Base-by-base conservation (phyloP, 2,329 filamentous ascomycete genomes). In the Hysterium pulicare region DNA sequence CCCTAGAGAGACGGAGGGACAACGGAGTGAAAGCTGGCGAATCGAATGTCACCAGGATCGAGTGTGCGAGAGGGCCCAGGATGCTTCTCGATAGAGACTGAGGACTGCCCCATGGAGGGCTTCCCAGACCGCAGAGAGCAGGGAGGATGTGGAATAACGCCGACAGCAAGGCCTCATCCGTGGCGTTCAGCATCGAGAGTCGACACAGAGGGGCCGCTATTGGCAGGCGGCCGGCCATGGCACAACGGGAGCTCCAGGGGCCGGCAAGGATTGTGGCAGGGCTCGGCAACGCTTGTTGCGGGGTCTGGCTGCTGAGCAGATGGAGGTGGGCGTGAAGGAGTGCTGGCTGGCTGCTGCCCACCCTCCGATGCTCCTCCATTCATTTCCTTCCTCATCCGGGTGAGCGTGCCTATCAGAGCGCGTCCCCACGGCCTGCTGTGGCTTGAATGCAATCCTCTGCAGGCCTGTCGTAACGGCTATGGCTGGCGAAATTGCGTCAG, bases 281-380 rank as follows among this genome's bases (percentile, higher is more conserved):
- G 61, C 61, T 68, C 64, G 62, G 64, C 64, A 67, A 67, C 64
- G 64, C 62, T 66, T 66, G 60, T 66, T 68, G 65, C 63, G 65
- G 65, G 65, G 64, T 66, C 55, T 62, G 44, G 54, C 41, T 48
- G 46, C 46, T 50, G 38, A 38, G 40, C 31, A 33, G 37, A 28
- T 40, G 41, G 48, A 49, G 48, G 48, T 56, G 54, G 54, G 49
- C 50, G 50, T 40, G 48, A 50, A 53, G 45, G 51, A 17, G 32
- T 20, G 32, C n/a, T 4, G 32, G 17, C 13, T 15, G 32, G 11
- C 13, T 10, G 17, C n/a, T 15, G 17, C 34, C 21, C 34, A 13
- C 13, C 34, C 34, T 19, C 34, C 34, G 19, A 15, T 11, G 17
- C 17, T 13, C 34, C 21, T 38, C 22, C 41, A 28, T 28, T 41